These are phyloP conservation scores for Magnaporthales sp. DNA, from an alignment of 2,329 filamentous ascomycete genomes.

Conservation along the genomic window DNA sequence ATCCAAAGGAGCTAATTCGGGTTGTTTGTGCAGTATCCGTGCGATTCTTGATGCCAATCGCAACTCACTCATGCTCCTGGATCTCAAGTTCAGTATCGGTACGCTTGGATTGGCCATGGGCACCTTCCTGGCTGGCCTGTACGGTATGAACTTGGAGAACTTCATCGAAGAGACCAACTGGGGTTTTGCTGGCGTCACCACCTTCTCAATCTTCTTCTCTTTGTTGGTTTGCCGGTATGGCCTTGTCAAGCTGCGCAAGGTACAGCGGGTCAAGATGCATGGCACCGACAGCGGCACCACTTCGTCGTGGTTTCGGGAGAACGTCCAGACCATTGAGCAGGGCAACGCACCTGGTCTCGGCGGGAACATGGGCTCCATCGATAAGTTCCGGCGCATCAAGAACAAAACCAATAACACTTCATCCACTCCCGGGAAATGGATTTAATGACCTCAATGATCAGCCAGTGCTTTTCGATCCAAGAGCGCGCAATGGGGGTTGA, in stretches of 20 bases:
- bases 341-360: not conserved
- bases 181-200: constrained; percentile 73
- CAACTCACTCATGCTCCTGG: constrained; percentile 94
- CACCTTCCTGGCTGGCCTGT: constrained; percentile 95
- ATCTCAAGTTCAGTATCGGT: constrained; percentile 92
- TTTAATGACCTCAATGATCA: not conserved
- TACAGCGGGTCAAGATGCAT: constrained; percentile 25
- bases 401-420: not conserved
- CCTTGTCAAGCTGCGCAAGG: constrained; percentile 67
- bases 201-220: constrained; percentile 62
- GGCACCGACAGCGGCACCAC: constrained; percentile 13
- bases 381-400: not conserved
- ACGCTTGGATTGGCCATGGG: constrained; percentile 92
- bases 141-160: constrained; percentile 98
- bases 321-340: not conserved
- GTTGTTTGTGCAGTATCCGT: constrained; percentile 56
- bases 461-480: too few relatives aligned
- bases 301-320: constrained; percentile 1
- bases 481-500: too few relatives aligned
- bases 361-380: not conserved
- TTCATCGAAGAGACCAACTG: constrained; percentile 91
- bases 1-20: constrained; percentile 9
- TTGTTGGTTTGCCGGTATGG: constrained; percentile 76
- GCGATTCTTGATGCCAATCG: constrained; percentile 97
- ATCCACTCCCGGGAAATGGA: not conserved